phyloP scores from a whole-genome alignment of 805 yeast species.

The Kluyveromyces nonfermentans region DNA sequence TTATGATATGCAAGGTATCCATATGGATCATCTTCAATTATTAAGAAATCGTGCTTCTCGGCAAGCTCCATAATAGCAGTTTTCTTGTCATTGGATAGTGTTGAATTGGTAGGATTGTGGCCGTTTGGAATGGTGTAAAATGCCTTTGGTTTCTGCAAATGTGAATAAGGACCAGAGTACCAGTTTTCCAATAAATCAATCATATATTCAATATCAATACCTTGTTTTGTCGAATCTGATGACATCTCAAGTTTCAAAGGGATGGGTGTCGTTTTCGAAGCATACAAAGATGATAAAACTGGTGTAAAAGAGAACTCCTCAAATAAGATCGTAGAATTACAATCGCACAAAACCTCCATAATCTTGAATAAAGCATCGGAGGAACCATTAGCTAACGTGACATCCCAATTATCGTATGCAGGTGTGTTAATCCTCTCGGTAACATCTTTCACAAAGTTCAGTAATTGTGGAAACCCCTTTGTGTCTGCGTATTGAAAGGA shows the following conservation, averaged over 20 bases:
- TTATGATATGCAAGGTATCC: slow-evolving; percentile 41
- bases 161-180: slow-evolving; percentile 32
- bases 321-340: slow-evolving; percentile 60
- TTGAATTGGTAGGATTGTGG: slow-evolving; percentile 78
- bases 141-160: slow-evolving; percentile 44
- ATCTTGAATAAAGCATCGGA: slow-evolving; percentile 52
- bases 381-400: slow-evolving; percentile 45
- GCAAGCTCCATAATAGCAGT: slow-evolving; percentile 49
- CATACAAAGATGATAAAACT: slow-evolving; percentile 59
- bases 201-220: slow-evolving; percentile 51
- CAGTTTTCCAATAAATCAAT: slow-evolving; percentile 49
- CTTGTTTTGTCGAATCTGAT: slow-evolving; percentile 10
- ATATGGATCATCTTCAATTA: slow-evolving; percentile 83
- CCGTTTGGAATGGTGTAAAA: slow-evolving; percentile 71
- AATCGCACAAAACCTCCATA: slow-evolving; percentile 41
- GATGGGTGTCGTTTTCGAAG: slow-evolving; percentile 48
- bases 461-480: slow-evolving; percentile 35
- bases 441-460: slow-evolving; percentile 35
- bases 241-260: slow-evolving; percentile 44
- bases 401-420: slow-evolving; percentile 40
- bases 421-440: slow-evolving; percentile 38
- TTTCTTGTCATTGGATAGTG: slow-evolving; percentile 51
- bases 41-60: slow-evolving; percentile 56
- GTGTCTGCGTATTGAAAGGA: slow-evolving; percentile 41
- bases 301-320: slow-evolving; percentile 73